Base-by-base conservation (phyloP, 2,329 filamentous ascomycete genomes). In the Atkinsonella hypoxylon region DNA sequence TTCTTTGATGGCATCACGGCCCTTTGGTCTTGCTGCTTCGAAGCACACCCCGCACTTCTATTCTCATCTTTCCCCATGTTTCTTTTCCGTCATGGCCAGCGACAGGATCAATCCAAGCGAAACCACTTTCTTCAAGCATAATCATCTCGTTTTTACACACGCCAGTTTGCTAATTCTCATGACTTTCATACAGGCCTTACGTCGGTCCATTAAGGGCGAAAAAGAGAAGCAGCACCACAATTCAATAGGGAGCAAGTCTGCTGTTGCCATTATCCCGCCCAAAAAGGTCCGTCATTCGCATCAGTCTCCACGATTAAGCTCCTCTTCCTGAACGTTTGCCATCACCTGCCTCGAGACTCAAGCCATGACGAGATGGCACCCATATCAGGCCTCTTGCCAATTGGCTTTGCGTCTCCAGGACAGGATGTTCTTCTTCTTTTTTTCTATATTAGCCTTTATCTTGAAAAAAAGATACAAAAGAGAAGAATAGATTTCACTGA, bases 131-230 rank as follows among this genome's bases (percentile, higher is more conserved):
- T n/a, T 9, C 12, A 38, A 31, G 39, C 41, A 40, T 38, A 34
- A 45, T 20, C 31, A 32, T 30, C 18, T 41, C 17, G 13, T 30
- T 15, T 20, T 13, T 17, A 39, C 22, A 18, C 31, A 22, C 30
- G 18, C 6, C 36, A 12, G 20, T 40, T 32, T 13, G 59, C 73
- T 76, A 65, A 76, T 65, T 53, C 62, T 62, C 40, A 70, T 71
- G 67, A 67, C 68, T 62, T 60, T 69, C 40, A 57, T 74, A 45
- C 72, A 89, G 85, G 84, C 83, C 66, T 79, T 95, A 69, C 81
- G 89, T 67, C 80, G 88, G 71, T 95, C 89, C 55, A 85, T 95
- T 70, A 95, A 95, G 73, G 85, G 87, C 67, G 88, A 94, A 59
- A 94, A 89, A 75, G 82, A 83, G 65, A 80, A 81, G 57, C 77